Conservation (phyloP, 352 stramenopile genomes). For the Globisporangium alternatum region DNA sequence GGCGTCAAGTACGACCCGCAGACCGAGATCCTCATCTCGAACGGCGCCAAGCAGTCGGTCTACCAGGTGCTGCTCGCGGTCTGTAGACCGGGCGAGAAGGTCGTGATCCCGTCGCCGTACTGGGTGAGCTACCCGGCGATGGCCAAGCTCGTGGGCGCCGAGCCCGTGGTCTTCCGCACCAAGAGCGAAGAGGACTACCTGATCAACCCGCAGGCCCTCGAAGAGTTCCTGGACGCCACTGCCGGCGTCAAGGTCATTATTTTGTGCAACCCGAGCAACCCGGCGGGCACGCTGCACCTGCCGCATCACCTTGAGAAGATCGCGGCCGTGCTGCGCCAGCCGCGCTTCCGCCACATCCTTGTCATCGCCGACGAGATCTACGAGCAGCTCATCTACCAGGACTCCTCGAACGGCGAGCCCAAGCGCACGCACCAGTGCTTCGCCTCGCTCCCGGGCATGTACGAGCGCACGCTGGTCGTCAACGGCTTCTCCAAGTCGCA, state of each 20-base stretch:
- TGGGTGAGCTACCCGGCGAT: slow-evolving; percentile 98
- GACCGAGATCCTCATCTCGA: slow-evolving; percentile 94
- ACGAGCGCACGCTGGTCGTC: slow-evolving; percentile 89
- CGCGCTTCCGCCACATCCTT: slow-evolving; percentile 71
- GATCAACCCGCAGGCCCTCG: slow-evolving; percentile 82
- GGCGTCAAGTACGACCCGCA: slow-evolving; percentile 84
- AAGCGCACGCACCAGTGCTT: slow-evolving; percentile 70
- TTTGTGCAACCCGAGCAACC: slow-evolving; percentile 97
- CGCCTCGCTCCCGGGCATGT: slow-evolving; percentile 79
- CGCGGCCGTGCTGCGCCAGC: slow-evolving; percentile 52
- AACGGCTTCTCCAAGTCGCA: slow-evolving; percentile 98
- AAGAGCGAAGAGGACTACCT: slow-evolving; percentile 89
- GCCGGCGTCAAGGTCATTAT: slow-evolving; percentile 89
- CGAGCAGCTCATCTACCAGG: slow-evolving; percentile 92
- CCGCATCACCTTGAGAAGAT: slow-evolving; percentile 52
- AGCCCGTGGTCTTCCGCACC: slow-evolving; percentile 91
- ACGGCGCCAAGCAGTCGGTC: slow-evolving; percentile 95
- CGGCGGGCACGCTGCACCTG: slow-evolving; percentile 84
- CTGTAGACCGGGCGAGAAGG: slow-evolving; percentile 90
- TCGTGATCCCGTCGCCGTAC: slow-evolving; percentile 95
- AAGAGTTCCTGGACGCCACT: slow-evolving; percentile 64
- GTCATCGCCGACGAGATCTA: slow-evolving; percentile 96
- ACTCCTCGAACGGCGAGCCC: slow-evolving; percentile 27
- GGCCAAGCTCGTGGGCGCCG: slow-evolving; percentile 87
- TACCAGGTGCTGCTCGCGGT: slow-evolving; percentile 93